Conservation (phyloP, 2,329 filamentous ascomycete genomes). For the Alternaria sp. region DNA sequence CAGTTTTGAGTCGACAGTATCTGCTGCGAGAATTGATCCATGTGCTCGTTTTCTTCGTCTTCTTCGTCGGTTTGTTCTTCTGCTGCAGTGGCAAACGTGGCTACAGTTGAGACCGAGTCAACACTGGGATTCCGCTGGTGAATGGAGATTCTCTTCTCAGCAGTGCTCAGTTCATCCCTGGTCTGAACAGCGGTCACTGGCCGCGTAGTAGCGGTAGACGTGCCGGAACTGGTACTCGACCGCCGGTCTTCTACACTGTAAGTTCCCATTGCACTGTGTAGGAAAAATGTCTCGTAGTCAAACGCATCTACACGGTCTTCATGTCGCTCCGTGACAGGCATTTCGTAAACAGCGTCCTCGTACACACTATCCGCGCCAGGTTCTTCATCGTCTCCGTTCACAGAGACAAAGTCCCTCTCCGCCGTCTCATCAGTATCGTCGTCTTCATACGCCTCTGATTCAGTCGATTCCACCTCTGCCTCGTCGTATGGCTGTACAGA, state of each 20-base stretch:
- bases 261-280: constrained; percentile 88
- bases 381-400: constrained; percentile 41
- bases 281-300: constrained; percentile 94
- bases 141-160: constrained; percentile 40
- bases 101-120: constrained; percentile 68
- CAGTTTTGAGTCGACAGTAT: constrained; percentile 37
- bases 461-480: constrained; percentile 33
- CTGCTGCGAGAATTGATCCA: constrained; percentile 51
- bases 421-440: constrained; percentile 45
- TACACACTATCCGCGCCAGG: constrained; percentile 51
- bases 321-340: constrained; percentile 66
- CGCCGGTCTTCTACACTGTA: constrained; percentile 68
- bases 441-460: constrained; percentile 29
- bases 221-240: constrained; percentile 62
- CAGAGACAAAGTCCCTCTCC: constrained; percentile 53
- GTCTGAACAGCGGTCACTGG: constrained; percentile 43
- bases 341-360: constrained; percentile 56
- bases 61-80: constrained; percentile 58
- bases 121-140: constrained; percentile 64
- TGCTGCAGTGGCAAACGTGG: constrained; percentile 70
- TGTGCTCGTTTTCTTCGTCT: constrained; percentile 53
- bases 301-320: constrained; percentile 95
- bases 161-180: constrained; percentile 29
- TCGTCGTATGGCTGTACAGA: constrained; percentile 32
- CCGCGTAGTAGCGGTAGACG: constrained; percentile 62